A percentile compares a stretch with the other conserved stretches of the same genome.
Conservation (phyloP, 805 yeast species). For the Candida arabinofermentans region DNA sequence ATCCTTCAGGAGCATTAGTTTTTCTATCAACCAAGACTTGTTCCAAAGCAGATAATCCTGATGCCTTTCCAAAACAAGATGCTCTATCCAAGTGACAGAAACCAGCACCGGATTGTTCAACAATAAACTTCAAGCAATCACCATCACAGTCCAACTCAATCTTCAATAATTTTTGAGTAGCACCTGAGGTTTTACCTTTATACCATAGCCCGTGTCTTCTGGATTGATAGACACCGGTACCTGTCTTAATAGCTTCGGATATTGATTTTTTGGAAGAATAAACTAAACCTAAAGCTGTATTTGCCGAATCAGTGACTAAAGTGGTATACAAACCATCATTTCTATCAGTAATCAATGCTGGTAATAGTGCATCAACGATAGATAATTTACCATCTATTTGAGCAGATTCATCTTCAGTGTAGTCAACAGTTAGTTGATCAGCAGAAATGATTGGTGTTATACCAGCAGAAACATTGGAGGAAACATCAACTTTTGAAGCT, state of each 20-base stretch:
- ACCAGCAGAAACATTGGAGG: constrained; percentile 29
- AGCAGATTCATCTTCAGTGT: constrained; percentile 16
- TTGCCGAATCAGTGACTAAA: constrained; percentile 64
- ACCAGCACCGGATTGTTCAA: constrained; percentile 80
- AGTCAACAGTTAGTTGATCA: constrained; percentile 31
- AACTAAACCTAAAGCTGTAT: constrained; percentile 81
- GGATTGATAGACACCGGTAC: constrained; percentile 90
- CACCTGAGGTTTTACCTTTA: constrained; percentile 96
- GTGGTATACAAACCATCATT: constrained; percentile 83
- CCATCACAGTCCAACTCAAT: constrained; percentile 86
- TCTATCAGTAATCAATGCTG: constrained; percentile 72
- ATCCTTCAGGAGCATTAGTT: constrained; percentile 76
- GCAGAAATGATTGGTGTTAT: constrained; percentile 33
- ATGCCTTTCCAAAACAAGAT: constrained; percentile 75
- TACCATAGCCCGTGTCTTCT: constrained; percentile 92
- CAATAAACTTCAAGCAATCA: constrained; percentile 84
- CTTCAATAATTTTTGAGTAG: constrained; percentile 70
- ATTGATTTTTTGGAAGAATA: constrained; percentile 85
- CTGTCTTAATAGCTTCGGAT: constrained; percentile 71
- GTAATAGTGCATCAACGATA: constrained; percentile 37
- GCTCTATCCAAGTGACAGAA: constrained; percentile 85
- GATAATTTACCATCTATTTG: constrained; percentile 29
- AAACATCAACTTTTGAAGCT: constrained; percentile 13
- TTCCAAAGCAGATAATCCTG: constrained; percentile 69
- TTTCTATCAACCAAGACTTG: constrained; percentile 59